Evolutionary conservation across 1,284 basidiomycete species (phyloP).

Genomic region (Stygiomarasmius scandens): DNA sequence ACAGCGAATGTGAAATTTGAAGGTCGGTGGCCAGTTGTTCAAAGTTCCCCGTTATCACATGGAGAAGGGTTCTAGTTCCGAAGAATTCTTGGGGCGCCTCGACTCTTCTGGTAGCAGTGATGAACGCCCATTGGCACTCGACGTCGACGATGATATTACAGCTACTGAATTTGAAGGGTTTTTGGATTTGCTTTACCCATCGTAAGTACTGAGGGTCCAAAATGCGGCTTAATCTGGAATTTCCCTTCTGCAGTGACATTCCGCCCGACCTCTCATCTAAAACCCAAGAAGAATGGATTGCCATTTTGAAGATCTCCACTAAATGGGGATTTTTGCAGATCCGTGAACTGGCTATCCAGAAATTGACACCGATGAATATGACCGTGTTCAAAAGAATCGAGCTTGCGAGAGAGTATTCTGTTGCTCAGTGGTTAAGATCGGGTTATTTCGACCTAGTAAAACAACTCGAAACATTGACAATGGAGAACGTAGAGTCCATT

Average conservation of each 20-base stretch:
- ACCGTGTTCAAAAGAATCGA: slow-evolving; percentile 39
- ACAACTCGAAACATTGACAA: slow-evolving; percentile 44
- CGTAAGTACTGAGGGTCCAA: slow-evolving; percentile 45
- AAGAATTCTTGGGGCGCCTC: slow-evolving; percentile 28
- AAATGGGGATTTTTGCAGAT: slow-evolving; percentile 32
- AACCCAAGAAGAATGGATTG: slow-evolving; percentile 28
- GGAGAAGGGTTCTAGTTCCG: slow-evolving; percentile 28
- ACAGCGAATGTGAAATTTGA: too few relatives aligned
- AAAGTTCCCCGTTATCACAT: slow-evolving; percentile 31
- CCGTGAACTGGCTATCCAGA: slow-evolving; percentile 24
- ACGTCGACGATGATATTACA: slow-evolving; percentile 24
- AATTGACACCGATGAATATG: slow-evolving; percentile 27
- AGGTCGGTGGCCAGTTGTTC: slow-evolving; percentile 33
- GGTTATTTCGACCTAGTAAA: slow-evolving; percentile 48
- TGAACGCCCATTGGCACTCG: slow-evolving; percentile 28
- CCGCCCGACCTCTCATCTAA: slow-evolving; percentile 48
- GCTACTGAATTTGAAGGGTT: slow-evolving; percentile 55
- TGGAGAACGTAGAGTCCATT: slow-evolving; percentile 49
- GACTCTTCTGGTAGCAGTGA: slow-evolving; percentile 28
- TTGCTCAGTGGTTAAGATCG: slow-evolving; percentile 49
- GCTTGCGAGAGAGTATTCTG: slow-evolving; percentile 50
- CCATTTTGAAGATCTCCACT: slow-evolving; percentile 28
- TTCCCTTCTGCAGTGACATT: slow-evolving; percentile 44
- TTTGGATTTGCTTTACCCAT: slow-evolving; percentile 67
- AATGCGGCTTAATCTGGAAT: not conserved